Evolutionary conservation across 768 basidiomycete species (phyloP).

Genomic region (Termitomyces sp.): DNA sequence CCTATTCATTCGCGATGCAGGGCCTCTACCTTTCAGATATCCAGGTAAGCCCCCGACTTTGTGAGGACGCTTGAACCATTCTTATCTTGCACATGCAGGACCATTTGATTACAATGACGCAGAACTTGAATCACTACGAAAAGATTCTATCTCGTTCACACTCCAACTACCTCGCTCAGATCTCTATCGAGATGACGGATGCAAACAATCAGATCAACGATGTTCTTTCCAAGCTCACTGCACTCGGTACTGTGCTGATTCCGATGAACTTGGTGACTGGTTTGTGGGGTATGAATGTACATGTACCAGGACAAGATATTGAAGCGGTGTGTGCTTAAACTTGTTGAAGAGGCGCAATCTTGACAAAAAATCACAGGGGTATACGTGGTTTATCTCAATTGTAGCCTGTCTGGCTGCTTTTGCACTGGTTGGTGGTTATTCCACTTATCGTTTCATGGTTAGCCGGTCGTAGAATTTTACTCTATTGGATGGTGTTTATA

Average conservation of each 20-base stretch:
- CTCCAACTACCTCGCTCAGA: slow-evolving; percentile 98
- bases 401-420: slow-evolving; percentile 78
- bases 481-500: background rate
- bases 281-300: slow-evolving; percentile 99
- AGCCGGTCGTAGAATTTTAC: slow-evolving; percentile 22
- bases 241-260: slow-evolving; percentile 94
- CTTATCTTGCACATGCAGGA: slow-evolving; percentile 41
- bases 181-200: slow-evolving; percentile 99
- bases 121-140: slow-evolving; percentile 99
- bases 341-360: background rate
- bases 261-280: slow-evolving; percentile 98
- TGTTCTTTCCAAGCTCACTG: slow-evolving; percentile 94
- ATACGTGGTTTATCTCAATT: slow-evolving; percentile 86
- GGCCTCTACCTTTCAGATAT: slow-evolving; percentile 96
- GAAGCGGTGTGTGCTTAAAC: slow-evolving; percentile 27
- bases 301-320: slow-evolving; percentile 83
- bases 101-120: slow-evolving; percentile 99
- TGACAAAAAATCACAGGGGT: slow-evolving; percentile 38
- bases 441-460: slow-evolving; percentile 76
- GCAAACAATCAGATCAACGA: slow-evolving; percentile 99
- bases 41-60: slow-evolving; percentile 43
- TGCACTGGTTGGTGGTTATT: slow-evolving; percentile 77
- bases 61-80: background rate
- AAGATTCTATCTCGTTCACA: slow-evolving; percentile 98
- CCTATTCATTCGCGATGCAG: slow-evolving; percentile 34